phyloP scores from a whole-genome alignment of 805 yeast genomes.

The Zygosaccharomyces lentus region DNA sequence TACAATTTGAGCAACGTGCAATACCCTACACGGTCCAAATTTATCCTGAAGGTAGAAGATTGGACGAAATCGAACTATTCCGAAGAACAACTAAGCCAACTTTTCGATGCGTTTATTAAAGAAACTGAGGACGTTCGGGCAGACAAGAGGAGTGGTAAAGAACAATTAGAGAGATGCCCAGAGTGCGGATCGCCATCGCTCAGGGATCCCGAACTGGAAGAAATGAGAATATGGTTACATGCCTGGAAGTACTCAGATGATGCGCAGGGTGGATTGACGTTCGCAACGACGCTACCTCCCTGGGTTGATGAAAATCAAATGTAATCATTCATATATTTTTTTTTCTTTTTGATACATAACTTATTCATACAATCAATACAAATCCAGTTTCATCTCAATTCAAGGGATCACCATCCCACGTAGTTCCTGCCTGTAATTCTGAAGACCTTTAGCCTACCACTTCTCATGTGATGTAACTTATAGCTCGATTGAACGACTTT shows the following conservation, averaged over 20 bases:
- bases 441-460: constrained; percentile 76
- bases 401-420: constrained; percentile 57
- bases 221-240: constrained; percentile 32
- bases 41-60: constrained; percentile 17
- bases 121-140: constrained; percentile 37
- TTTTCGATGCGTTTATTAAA: constrained; percentile 20
- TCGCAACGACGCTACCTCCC: constrained; percentile 42
- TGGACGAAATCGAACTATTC: constrained; percentile 19
- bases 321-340: neutral
- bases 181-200: constrained; percentile 27
- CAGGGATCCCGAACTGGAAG: constrained; percentile 25
- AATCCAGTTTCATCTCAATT: neutral
- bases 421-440: constrained; percentile 70
- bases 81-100: constrained; percentile 7
- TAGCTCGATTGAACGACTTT: constrained; percentile 58
- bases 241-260: constrained; percentile 38
- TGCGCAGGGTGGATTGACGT: constrained; percentile 32
- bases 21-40: constrained; percentile 25
- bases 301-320: constrained; percentile 39
- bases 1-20: constrained; percentile 33
- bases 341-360: neutral
- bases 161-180: constrained; percentile 14
- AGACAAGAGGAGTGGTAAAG: constrained; percentile 16
- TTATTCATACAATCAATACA: neutral
- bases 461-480: constrained; percentile 64